A percentile compares a stretch with the other conserved stretches of the same genome.
phyloP scores from a whole-genome alignment of 345 rosid genomes.

The Sisymbrium irio region DNA sequence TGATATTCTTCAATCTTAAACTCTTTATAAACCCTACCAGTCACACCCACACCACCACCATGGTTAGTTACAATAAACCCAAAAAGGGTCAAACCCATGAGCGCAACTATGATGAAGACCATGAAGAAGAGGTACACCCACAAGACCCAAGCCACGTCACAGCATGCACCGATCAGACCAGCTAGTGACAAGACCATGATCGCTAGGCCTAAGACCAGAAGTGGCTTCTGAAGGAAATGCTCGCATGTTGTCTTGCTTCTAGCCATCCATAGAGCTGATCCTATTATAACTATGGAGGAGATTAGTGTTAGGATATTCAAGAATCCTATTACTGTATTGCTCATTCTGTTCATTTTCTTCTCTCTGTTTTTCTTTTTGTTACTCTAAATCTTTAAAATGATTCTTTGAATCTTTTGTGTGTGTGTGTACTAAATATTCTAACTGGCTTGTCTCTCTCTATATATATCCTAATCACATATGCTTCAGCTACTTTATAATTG shows the following conservation, averaged over 20 bases:
- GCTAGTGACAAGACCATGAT: conserved; percentile 69
- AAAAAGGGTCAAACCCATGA: conserved; percentile 65
- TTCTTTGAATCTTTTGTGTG: conserved; percentile 20
- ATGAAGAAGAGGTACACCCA: conserved; percentile 89
- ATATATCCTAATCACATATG: conserved; percentile 17
- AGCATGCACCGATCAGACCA: conserved; percentile 94
- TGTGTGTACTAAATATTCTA: background rate
- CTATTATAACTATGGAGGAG: conserved; percentile 82
- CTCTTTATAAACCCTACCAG: conserved; percentile 71
- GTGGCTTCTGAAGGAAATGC: conserved; percentile 81
- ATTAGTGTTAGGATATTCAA: conserved; percentile 76
- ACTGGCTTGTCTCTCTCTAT: conserved; percentile 14
- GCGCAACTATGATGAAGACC: conserved; percentile 61
- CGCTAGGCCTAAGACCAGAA: conserved; percentile 67
- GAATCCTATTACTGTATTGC: conserved; percentile 81
- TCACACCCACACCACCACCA: conserved; percentile 72
- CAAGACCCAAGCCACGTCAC: conserved; percentile 72
- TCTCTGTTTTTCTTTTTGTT: background rate
- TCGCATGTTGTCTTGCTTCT: conserved; percentile 77
- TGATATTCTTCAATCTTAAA: conserved; percentile 69
- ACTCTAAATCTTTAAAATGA: background rate
- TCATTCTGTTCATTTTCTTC: conserved; percentile 61
- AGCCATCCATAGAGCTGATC: conserved; percentile 89
- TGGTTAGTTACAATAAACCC: conserved; percentile 76
- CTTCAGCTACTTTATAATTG: conserved; percentile 20